Base-by-base conservation (phyloP, 305 asterid genomes). In the Solanum hybrid region DNA sequence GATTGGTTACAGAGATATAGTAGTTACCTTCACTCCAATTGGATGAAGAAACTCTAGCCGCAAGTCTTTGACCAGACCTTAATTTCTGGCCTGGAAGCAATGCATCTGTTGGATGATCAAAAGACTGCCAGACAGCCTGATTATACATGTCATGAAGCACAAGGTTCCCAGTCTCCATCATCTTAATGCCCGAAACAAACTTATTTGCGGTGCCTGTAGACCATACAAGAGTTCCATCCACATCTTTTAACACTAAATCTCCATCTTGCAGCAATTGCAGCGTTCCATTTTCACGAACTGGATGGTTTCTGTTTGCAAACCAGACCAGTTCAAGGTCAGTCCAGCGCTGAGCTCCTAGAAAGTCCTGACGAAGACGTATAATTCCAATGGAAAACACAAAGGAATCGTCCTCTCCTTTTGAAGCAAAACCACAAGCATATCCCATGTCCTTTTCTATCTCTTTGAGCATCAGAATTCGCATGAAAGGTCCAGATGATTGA, bases 91-190 rank as follows among this genome's bases (percentile, higher is more conserved):
- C 87, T 1, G 73, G 89, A 38, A 89, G 87, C 38, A 86, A 37
- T 27, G 91, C 15, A 34, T 89, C 89, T 6, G 89, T 78, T 26
- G 89, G 91, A 89, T 86, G 76, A 86, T 89, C 89, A 89, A 89
- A 89, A 51, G 91, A 86, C 75, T 89, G 89, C 91, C 91, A 89
- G n/a, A 89, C 34, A 40, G 79, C 11, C 72, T 73, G 22, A 87
- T 76, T 76, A 73, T 22, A 37, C 60, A 22, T 87, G 69, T 87
- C 71, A 73, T 87, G 72, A 72, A 87, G 89, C 13, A 87, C 84
- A 40, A 87, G 71, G 14, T 73, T 87, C 76, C 89, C 89, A 11
- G 29, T 73, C 2, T 73, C 85, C 82, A 45, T 73, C 71, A 87
- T 71, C 27, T 78, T 77, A 45, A 89, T 51, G 10, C 86, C 89